Evolutionary conservation across 345 rosid genomes (phyloP).

Genomic region (Populus tremula): DNA sequence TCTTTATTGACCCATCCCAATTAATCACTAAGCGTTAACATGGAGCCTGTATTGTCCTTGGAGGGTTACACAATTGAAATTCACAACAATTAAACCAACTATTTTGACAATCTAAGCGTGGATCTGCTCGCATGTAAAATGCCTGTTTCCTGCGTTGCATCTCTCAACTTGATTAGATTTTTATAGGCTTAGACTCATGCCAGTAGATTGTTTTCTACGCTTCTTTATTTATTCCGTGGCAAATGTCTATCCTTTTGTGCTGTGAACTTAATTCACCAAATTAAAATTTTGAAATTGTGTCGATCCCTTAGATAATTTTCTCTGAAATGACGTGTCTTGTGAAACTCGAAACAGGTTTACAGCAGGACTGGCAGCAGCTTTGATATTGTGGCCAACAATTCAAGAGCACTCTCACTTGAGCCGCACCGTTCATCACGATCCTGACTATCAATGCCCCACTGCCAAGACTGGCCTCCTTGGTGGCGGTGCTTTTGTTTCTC

Average conservation of each 20-base stretch:
- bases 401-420: conserved; percentile 67
- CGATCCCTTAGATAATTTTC: neutral
- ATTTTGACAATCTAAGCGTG: neutral
- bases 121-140: neutral
- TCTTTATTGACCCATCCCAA: no score
- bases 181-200: neutral
- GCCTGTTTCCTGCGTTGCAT: neutral
- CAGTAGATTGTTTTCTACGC: neutral
- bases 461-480: conserved; percentile 90
- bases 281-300: neutral
- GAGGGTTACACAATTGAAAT: no score
- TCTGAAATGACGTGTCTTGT: neutral
- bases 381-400: conserved; percentile 71
- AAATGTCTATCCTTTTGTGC: neutral
- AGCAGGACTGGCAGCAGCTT: conserved; percentile 53
- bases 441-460: conserved; percentile 53
- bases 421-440: conserved; percentile 51
- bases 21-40: no score
- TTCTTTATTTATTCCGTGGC: neutral
- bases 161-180: neutral
- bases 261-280: neutral
- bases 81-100: neutral
- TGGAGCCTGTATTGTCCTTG: no score
- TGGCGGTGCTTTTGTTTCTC: conserved; percentile 80
- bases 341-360: conserved; percentile 36